Conservation (phyloP, 1,284 basidiomycete species). For the Rhodotorula mucilaginosa region DNA sequence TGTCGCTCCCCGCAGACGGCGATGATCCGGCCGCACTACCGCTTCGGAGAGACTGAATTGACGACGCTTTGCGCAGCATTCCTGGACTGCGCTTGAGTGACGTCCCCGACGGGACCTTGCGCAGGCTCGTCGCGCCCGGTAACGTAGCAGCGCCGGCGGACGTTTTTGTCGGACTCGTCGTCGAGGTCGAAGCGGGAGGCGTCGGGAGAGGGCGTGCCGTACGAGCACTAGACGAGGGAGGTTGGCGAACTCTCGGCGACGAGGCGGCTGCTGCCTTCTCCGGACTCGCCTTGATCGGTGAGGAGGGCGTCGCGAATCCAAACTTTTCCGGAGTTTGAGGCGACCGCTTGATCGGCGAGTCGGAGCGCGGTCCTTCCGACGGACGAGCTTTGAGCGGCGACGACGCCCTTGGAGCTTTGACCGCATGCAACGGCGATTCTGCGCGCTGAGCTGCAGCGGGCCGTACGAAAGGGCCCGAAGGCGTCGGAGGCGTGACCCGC, state of each 20-base stretch:
- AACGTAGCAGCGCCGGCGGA: background rate
- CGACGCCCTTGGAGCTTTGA: background rate
- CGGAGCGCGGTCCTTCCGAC: background rate
- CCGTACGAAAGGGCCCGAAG: background rate
- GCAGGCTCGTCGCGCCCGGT: background rate
- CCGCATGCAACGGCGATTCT: background rate
- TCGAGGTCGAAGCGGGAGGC: background rate
- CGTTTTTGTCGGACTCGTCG: slow-evolving; percentile 5
- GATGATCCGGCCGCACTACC: background rate
- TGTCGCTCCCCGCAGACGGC: background rate
- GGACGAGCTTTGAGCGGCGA: slow-evolving; percentile 14
- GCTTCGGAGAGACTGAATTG: slow-evolving; percentile 19
- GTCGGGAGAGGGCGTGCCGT: slow-evolving; percentile 19
- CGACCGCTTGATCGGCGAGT: slow-evolving; percentile 2
- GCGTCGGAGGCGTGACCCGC: background rate
- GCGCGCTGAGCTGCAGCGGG: background rate
- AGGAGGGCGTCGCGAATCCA: slow-evolving; percentile 30
- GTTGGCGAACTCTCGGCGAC: background rate
- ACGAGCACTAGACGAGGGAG: background rate
- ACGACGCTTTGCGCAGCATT: slow-evolving; percentile 18
- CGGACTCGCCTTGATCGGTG: slow-evolving; percentile 29
- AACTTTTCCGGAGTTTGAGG: slow-evolving; percentile 22
- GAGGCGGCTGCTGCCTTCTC: background rate
- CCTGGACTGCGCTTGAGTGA: slow-evolving; percentile 30
- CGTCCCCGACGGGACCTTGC: slow-evolving; percentile 25